Evolutionary conservation across 108 stramenopile genomes (phyloP), one percentile per base, ranked within the genome.

Genomic region (Cylindrotheca fusiformis): DNA sequence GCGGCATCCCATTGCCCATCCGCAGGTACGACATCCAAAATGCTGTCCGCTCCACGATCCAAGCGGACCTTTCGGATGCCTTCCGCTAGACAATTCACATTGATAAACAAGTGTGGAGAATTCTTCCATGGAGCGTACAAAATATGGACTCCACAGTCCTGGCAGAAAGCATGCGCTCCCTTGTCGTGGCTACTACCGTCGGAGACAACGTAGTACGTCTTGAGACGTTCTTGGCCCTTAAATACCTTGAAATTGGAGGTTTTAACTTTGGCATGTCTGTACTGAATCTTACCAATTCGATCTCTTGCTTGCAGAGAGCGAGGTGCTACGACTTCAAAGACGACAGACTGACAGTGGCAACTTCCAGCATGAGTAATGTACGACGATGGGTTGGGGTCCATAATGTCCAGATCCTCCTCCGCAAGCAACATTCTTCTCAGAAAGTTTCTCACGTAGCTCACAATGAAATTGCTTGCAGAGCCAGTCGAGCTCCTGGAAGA

Each of bases 101-200:
- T 91, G 44, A 91, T 76, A 36, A 73, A 68, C 56, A 91, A 55
- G 28, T 56, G 55, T 8, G 66, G 69, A 26, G 79, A 65, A 22
- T 48, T 47, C 44, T 70, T 67, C 59, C 74, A 63, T 21, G 86
- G 80, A 23, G 90, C 90, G 51, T 74, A 79, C 17, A 91, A 52
- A 55, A 91, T 61, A 47, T 91, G 85, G 18, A 84, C 84, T 14
- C 86, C 90, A 68, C 90, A 91, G 44, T 71, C 79, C 0, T 60
- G 63, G 58, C 90, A 91, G 63, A 91, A 91, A 45, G 76, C 70
- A 65, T 88, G 84, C 12, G 90, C 90, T n/a, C 75, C 53, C 49
- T 65, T 52, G 25, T 70, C 60, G 23, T 67, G 32, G 19, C 20
- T 48, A 51, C 52, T 30, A 14, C 58, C 47, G 19, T 58, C 53